Percentiles rank a stretch among this genome's conserved stretches.
These are phyloP conservation scores for Perilla frutescens DNA, from an alignment of 257 asterid species.

Conservation along the genomic window DNA sequence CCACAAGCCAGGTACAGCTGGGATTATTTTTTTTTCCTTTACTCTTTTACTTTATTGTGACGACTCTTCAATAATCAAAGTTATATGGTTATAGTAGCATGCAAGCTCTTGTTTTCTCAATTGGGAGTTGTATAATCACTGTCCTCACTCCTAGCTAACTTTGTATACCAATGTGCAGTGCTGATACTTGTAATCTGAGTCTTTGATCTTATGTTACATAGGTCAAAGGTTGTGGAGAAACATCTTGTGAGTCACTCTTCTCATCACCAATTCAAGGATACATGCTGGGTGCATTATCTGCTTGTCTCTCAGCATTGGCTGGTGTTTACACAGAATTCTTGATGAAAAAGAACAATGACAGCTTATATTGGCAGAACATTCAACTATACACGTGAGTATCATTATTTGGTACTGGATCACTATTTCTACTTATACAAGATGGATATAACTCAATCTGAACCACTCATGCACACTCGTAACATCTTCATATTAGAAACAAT, in stretches of 20 bases:
- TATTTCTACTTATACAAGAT: conserved; percentile 15
- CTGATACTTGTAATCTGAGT: conserved; percentile 1
- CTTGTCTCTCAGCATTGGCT: conserved; percentile 95
- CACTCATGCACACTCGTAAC: not conserved
- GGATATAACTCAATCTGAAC: not conserved
- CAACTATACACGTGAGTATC: conserved; percentile 84
- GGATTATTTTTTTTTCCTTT: conserved; percentile 8
- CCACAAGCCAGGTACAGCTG: conserved; percentile 85
- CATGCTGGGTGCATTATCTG: conserved; percentile 82
- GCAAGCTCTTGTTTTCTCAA: conserved; percentile 19
- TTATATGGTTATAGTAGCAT: conserved; percentile 27
- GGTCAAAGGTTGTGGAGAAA: conserved; percentile 96
- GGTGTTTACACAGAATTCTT: conserved; percentile 98
- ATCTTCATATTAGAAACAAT: not conserved
- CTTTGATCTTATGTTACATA: conserved; percentile 38
- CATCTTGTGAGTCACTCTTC: conserved; percentile 86
- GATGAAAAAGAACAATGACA: conserved; percentile 98
- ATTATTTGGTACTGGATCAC: conserved; percentile 11
- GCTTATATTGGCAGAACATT: conserved; percentile 95
- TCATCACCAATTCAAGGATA: conserved; percentile 95
- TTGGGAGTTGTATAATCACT: conserved; percentile 18
- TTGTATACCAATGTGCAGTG: conserved; percentile 17
- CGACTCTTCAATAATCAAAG: conserved; percentile 1
- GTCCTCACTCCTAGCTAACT: not conserved
- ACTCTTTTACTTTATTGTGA: conserved; percentile 22